phyloP scores from a whole-genome alignment of 352 stramenopile species.

The Globisporangium spiculum region DNA sequence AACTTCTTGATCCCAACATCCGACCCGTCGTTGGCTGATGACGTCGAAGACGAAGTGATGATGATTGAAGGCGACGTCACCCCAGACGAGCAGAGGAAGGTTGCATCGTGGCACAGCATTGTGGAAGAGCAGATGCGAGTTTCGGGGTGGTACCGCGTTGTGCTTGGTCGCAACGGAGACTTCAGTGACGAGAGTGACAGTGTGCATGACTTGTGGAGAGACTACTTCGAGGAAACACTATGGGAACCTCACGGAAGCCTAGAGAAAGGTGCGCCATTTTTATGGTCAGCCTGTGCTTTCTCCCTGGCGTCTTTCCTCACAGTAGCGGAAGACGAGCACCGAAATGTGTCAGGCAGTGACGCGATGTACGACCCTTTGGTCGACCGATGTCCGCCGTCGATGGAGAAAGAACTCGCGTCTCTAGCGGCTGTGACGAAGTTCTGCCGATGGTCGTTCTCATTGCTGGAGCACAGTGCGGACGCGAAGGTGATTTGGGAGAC shows the following conservation, averaged over 20 bases:
- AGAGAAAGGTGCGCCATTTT: slow-evolving; percentile 80
- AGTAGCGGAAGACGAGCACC: slow-evolving; percentile 62
- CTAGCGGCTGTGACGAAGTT: slow-evolving; percentile 79
- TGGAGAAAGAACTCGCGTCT: slow-evolving; percentile 84
- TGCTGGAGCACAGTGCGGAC: slow-evolving; percentile 80
- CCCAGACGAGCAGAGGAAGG: slow-evolving; percentile 19
- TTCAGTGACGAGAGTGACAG: slow-evolving; percentile 50
- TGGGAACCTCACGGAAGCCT: slow-evolving; percentile 86
- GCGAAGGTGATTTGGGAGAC: slow-evolving; percentile 89
- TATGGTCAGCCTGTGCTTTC: slow-evolving; percentile 84
- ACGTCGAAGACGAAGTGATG: slow-evolving; percentile 15
- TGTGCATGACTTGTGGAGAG: slow-evolving; percentile 76
- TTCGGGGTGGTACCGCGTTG: slow-evolving; percentile 64
- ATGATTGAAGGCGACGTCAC: slow-evolving; percentile 2
- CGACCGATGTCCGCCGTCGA: slow-evolving; percentile 52
- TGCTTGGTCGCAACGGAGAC: slow-evolving; percentile 64
- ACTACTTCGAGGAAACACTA: slow-evolving; percentile 86
- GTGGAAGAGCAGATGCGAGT: slow-evolving; percentile 61
- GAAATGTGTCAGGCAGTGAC: slow-evolving; percentile 16
- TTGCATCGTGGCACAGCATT: slow-evolving; percentile 45
- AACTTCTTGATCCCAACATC: slow-evolving; percentile 89
- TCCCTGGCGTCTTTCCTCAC: slow-evolving; percentile 75
- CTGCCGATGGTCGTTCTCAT: slow-evolving; percentile 83
- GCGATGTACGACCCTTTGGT: slow-evolving; percentile 49
- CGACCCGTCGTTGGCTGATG: slow-evolving; percentile 29